Percentiles rank a stretch among this genome's conserved stretches.
These are phyloP conservation scores for Botryosphaeria dothidea DNA, from an alignment of 2,329 filamentous ascomycete genomes.

Conservation along the genomic window DNA sequence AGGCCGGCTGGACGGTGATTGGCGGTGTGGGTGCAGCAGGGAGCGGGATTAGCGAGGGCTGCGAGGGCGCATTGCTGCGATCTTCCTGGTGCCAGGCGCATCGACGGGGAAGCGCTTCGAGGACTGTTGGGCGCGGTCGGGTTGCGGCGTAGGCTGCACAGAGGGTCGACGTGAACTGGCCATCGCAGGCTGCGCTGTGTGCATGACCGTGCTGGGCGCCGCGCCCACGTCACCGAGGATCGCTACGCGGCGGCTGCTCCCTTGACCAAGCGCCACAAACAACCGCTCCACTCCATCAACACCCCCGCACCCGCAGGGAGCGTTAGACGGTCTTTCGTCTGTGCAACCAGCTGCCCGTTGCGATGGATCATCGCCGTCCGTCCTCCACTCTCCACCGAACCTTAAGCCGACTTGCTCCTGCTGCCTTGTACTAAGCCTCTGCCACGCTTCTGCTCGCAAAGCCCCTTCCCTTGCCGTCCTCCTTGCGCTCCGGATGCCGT, in stretches of 20 bases:
- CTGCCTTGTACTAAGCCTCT: background rate
- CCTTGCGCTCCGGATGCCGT: background rate
- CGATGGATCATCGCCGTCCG: background rate
- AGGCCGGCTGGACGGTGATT: conserved; percentile 12
- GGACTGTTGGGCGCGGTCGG: conserved; percentile 1
- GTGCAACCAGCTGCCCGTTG: background rate
- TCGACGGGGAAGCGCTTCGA: conserved; percentile 4
- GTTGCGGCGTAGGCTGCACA: background rate
- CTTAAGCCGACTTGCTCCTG: background rate
- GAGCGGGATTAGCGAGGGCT: conserved; percentile 10
- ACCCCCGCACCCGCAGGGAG: background rate
- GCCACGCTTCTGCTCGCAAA: background rate
- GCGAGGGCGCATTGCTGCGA: conserved; percentile 10
- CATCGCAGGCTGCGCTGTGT: background rate
- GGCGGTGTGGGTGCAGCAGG: conserved; percentile 2
- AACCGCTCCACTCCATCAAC: background rate
- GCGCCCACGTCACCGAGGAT: conserved; percentile 1
- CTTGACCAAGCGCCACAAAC: background rate
- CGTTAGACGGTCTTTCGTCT: background rate
- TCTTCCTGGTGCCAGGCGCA: conserved; percentile 8
- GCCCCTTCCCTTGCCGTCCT: no score
- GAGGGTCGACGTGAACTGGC: background rate
- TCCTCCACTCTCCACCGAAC: background rate
- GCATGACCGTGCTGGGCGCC: background rate
- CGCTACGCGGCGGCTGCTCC: background rate